phyloP scores from a whole-genome alignment of 805 yeast species.

The Teunomyces cretensis region DNA sequence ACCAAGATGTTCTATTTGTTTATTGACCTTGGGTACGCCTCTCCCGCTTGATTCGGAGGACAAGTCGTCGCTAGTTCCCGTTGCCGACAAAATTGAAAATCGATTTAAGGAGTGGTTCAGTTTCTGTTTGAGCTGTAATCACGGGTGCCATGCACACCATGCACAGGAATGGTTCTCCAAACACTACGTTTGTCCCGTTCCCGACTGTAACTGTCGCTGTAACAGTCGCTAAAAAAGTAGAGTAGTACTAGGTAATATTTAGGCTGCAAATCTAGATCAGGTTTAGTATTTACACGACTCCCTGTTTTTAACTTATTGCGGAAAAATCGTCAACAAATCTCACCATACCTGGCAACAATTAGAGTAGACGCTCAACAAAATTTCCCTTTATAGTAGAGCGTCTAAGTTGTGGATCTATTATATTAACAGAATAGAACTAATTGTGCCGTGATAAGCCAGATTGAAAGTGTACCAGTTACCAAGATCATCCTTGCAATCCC shows the following conservation, averaged over 20 bases:
- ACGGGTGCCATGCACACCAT: conserved; percentile 92
- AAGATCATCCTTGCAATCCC: not conserved
- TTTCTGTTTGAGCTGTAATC: conserved; percentile 87
- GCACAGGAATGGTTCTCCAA: conserved; percentile 94
- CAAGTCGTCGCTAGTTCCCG: conserved; percentile 17
- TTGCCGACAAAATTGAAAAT: conserved; percentile 30
- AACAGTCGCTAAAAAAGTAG: conserved; percentile 47
- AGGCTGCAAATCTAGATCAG: conserved; percentile 5
- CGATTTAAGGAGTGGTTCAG: conserved; percentile 82
- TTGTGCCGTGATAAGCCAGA: not conserved
- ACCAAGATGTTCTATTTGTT: conserved; percentile 89
- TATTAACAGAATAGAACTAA: not conserved
- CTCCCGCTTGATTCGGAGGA: conserved; percentile 44
- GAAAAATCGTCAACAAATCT: conserved; percentile 7
- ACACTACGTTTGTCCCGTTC: conserved; percentile 89
- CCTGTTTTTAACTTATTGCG: conserved; percentile 1
- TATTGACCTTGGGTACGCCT: conserved; percentile 73
- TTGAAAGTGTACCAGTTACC: not conserved
- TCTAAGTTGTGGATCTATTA: not conserved
- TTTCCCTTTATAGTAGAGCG: conserved; percentile 1
- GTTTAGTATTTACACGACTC: not conserved
- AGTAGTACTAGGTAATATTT: not conserved
- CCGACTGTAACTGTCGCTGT: conserved; percentile 86
- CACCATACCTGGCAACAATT: not conserved
- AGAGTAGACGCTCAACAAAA: not conserved